phyloP scores from a whole-genome alignment of 2,329 filamentous ascomycete genomes.

The Cytospora chrysosperma region DNA sequence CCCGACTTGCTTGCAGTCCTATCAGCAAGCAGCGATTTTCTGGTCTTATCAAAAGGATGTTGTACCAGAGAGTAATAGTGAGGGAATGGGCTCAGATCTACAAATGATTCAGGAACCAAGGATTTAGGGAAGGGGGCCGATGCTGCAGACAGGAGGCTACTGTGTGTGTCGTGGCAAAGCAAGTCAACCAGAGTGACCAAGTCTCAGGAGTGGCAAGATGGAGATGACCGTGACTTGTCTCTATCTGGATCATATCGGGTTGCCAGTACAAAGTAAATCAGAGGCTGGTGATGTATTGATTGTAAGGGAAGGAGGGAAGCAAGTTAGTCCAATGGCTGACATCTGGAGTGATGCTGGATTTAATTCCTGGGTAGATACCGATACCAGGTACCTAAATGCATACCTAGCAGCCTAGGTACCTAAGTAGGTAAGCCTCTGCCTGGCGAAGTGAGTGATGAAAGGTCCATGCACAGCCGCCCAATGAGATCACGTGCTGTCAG shows the following conservation, averaged over 20 bases:
- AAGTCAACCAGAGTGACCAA: not conserved
- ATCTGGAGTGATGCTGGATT: not conserved
- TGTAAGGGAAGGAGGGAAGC: no score
- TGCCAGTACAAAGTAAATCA: not conserved
- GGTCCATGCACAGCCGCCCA: not conserved
- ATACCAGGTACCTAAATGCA: no score
- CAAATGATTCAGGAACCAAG: not conserved
- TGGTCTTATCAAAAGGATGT: not conserved
- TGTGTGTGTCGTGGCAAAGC: no score
- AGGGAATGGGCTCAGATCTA: not conserved
- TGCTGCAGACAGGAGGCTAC: no score
- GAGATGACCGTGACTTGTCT: not conserved
- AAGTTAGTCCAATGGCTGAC: no score
- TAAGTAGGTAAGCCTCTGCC: not conserved
- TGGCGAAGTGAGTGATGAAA: conserved; percentile 4
- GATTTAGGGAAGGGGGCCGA: not conserved
- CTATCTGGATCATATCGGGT: not conserved
- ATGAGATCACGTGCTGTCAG: conserved; percentile 10
- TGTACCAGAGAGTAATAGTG: no score
- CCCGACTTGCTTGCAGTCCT: not conserved
- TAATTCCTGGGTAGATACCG: no score
- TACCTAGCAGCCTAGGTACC: no score
- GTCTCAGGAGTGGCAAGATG: not conserved
- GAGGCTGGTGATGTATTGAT: not conserved
- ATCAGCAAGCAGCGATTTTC: not conserved